Evolutionary conservation across 768 basidiomycete genomes (phyloP), one percentile per base, ranked within the genome.

Genomic region (Boletus pseudopeckii): DNA sequence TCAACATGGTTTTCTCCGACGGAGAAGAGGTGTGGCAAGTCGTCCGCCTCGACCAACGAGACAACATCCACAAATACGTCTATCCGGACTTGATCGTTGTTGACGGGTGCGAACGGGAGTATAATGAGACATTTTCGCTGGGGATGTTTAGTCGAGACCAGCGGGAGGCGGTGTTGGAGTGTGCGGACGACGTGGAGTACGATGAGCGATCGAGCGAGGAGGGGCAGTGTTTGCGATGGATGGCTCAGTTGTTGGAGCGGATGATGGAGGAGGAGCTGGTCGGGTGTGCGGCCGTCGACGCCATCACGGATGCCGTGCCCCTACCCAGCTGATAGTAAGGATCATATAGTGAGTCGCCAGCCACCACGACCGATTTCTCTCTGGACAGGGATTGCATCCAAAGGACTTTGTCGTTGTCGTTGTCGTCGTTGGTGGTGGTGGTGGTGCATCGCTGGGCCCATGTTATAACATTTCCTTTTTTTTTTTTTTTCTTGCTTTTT

Each of bases 31-130:
- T 67, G 3, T 69, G 67, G 62, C 67, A 67, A 6, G 66, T 63
- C 55, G 56, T 64, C 14, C 66, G 66, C 15, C 63, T 69, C 36
- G 53, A 57, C 24, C 41, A 42, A 5, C 62, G 44, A 5, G 58
- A 30, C 41, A 26, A 44, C 24, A 15, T 47, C 20, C 38, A 54
- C 51, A 56, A 49, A 20, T 67, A 69, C 49, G 54, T 65, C 33
- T 70, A 67, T 13, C 67, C 68, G 7, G 66, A 67, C 33, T 17
- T 69, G 39, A 59, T 68, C 52, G 66, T 65, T 26, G 58, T 67
- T 39, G 60, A 67, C 6, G 55, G 26, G 30, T 28, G 20, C 43
- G 63, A 50, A 15, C 41, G 60, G 4, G 46, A 51, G 28, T 11
- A 51, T 5, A 48, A 58, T 15, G 22, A 42, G 36, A 62, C 60